Evolutionary conservation across 2,329 filamentous ascomycete species (phyloP).

Genomic region (Neofusicoccum sp.): DNA sequence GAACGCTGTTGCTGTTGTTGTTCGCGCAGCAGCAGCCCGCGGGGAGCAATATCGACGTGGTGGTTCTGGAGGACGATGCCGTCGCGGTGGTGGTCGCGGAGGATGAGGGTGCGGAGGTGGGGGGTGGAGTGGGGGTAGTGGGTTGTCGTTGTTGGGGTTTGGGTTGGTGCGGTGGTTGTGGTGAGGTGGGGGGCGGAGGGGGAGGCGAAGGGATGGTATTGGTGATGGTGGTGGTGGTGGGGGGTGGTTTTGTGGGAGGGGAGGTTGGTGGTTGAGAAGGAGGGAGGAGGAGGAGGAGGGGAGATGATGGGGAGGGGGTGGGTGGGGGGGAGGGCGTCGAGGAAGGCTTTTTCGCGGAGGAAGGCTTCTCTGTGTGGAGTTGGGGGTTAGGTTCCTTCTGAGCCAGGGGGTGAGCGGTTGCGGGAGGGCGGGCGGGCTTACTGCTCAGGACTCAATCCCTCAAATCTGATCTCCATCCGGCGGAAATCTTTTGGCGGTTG

Average conservation of each 20-base stretch:
- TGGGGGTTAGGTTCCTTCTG: no score
- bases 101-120: background rate
- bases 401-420: background rate
- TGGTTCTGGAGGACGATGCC: no score
- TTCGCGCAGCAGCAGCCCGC: conserved; percentile 22
- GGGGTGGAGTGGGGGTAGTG: background rate
- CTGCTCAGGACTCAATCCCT: conserved; percentile 31
- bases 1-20: background rate
- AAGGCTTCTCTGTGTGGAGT: conserved; percentile 26
- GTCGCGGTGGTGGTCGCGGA: background rate
- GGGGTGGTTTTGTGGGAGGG: background rate
- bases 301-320: conserved; percentile 23
- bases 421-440: no score
- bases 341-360: conserved; percentile 32
- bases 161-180: background rate
- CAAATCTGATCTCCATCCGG: conserved; percentile 27
- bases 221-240: background rate
- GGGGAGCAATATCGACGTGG: conserved; percentile 18
- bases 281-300: background rate
- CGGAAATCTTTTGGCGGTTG: conserved; percentile 20
- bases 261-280: background rate
- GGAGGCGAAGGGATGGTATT: conserved; percentile 13
- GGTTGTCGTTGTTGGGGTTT: background rate
- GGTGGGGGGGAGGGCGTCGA: conserved; percentile 28
- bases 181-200: conserved; percentile 18